phyloP scores from a whole-genome alignment of 768 basidiomycete genomes.

The Rhizopogon vulgaris region DNA sequence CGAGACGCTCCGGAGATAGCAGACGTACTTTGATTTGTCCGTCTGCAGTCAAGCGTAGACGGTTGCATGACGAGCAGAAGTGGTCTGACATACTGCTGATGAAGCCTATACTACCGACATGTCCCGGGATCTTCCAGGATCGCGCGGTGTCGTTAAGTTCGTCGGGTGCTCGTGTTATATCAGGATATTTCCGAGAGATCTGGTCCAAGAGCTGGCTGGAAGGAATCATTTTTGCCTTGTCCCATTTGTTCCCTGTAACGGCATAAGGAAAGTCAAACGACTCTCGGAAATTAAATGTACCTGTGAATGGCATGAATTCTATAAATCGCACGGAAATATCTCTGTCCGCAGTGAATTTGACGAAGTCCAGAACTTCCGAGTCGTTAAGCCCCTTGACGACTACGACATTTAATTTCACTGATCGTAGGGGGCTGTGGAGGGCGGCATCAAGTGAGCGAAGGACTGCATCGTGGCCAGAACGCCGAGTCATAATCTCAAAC shows the following conservation, averaged over 20 bases:
- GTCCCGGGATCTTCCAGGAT: conserved; percentile 69
- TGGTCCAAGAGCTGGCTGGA: conserved; percentile 55
- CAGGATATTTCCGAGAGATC: conserved; percentile 44
- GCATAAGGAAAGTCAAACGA: conserved; percentile 3
- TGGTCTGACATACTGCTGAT: conserved; percentile 95
- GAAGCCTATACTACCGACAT: conserved; percentile 71
- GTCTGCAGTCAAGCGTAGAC: conserved; percentile 82
- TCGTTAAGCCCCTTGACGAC: conserved; percentile 80
- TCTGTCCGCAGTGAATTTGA: conserved; percentile 63
- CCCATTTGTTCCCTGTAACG: conserved; percentile 75
- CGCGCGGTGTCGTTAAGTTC: conserved; percentile 77
- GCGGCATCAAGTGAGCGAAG: conserved; percentile 61
- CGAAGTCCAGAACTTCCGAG: conserved; percentile 71
- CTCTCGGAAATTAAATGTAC: conserved; percentile 28
- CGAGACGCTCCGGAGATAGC: not conserved
- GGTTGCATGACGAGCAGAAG: conserved; percentile 81
- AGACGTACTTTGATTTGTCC: conserved; percentile 75
- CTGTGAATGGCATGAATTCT: conserved; percentile 93
- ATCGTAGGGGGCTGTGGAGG: conserved; percentile 45
- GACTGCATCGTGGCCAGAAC: conserved; percentile 72
- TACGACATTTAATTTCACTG: conserved; percentile 81
- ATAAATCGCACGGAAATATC: conserved; percentile 77
- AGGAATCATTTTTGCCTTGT: conserved; percentile 74
- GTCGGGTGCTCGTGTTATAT: conserved; percentile 52
- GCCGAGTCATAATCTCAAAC: conserved; percentile 82